Evolutionary conservation across 2,329 filamentous ascomycete genomes (phyloP), one percentile per base, ranked within the genome.

Genomic region (Tolypocladium pustulatum): DNA sequence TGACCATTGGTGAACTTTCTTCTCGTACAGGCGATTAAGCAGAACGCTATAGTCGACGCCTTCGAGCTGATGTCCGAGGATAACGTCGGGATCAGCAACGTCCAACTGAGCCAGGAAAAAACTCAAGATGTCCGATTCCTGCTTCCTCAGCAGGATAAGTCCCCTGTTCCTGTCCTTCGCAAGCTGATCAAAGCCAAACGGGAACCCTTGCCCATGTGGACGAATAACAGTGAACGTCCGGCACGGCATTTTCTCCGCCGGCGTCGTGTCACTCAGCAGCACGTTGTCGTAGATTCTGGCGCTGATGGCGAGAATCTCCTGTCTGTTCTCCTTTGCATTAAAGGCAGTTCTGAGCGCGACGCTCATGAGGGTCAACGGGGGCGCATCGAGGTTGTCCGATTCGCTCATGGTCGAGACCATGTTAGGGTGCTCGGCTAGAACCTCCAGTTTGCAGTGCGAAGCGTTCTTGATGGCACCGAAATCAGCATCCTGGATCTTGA

Each of bases 361-460:
- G 72, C 91, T 97, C 93, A 99, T 97, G n/a, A 99, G 75, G 1
- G 92, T 97, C 68, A 99, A 76, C 9, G 91, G 90, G 27, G 94
- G 94, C 1, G 86, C 83, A 56, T 97, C 91, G 40, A 92, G 72
- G 61, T 86, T 90, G 62, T 97, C 91, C 0, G 86, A 85, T 56
- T 96, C 91, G 62, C 80, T 86, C 56, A 94, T 71, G 4, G 86
- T 80, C 0, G 83, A 84, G 60, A 99, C 84, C 67, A 84, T 83
- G 66, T 88, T 86, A 1, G 94, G 93, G 62, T 91, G 88, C 40
- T 83, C 81, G 54, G 91, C 88, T 65, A 89, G 82, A 55, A 96
- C 86, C 73, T 99, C 94, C 13, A 99, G 84, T 73, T 97, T 97
- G 79, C 94, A 97, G 83, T 95, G 94, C 0, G 94, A 99, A 13